Evolutionary conservation across 2,329 filamentous ascomycete genomes (phyloP).

Genomic region (Claviceps sp.): DNA sequence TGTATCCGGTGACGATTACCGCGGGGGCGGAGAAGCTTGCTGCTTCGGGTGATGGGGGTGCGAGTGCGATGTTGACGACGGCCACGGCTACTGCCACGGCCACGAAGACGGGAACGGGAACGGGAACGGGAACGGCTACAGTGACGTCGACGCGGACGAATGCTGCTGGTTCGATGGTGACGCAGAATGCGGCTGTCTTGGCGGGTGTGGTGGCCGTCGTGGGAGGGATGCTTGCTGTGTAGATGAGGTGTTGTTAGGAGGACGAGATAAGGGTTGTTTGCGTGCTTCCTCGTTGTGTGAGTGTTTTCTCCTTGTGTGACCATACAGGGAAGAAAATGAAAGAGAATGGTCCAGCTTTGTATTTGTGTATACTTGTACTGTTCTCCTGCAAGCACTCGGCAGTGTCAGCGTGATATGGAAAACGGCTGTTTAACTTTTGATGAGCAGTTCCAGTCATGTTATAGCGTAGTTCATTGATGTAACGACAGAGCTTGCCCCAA

Average conservation of each 20-base stretch:
- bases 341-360: too few relatives aligned
- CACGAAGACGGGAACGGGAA: neutral
- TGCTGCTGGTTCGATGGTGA: constrained; percentile 19
- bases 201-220: constrained; percentile 21
- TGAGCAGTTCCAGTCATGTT: too few relatives aligned
- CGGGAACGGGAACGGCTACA: constrained; percentile 5
- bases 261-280: too few relatives aligned
- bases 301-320: too few relatives aligned
- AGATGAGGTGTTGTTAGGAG: constrained; percentile 3
- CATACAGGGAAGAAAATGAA: too few relatives aligned
- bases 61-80: constrained; percentile 6
- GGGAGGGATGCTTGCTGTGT: constrained; percentile 23
- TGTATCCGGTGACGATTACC: constrained; percentile 23
- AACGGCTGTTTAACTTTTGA: too few relatives aligned
- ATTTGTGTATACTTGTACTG: too few relatives aligned
- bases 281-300: too few relatives aligned
- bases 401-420: too few relatives aligned
- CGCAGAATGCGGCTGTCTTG: constrained; percentile 20
- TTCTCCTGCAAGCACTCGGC: too few relatives aligned
- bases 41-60: constrained; percentile 6
- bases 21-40: constrained; percentile 24
- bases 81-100: neutral
- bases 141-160: constrained; percentile 11
- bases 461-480: too few relatives aligned
- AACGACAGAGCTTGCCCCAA: too few relatives aligned